These are phyloP conservation scores for Candida broadrunensis DNA, from an alignment of 805 yeast species.

Conservation along the genomic window DNA sequence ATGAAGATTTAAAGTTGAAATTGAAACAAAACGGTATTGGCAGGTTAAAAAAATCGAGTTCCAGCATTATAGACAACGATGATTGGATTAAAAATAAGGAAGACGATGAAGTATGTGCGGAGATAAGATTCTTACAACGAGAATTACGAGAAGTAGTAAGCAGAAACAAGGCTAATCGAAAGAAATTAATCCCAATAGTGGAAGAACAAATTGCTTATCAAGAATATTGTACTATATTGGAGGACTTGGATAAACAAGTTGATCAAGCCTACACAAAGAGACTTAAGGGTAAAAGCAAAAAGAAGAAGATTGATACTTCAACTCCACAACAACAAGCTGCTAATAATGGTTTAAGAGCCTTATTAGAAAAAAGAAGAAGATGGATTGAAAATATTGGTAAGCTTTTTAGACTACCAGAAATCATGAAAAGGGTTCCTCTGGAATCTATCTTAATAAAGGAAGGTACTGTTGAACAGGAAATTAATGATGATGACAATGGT, in stretches of 20 bases:
- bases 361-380: conserved; percentile 79
- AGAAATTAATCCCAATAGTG: conserved; percentile 62
- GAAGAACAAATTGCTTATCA: conserved; percentile 94
- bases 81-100: conserved; percentile 77
- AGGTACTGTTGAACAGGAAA: conserved; percentile 31
- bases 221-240: conserved; percentile 84
- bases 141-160: conserved; percentile 60
- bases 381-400: conserved; percentile 93
- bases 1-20: conserved; percentile 28
- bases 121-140: conserved; percentile 69
- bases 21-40: conserved; percentile 17
- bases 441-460: conserved; percentile 52
- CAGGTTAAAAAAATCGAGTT: conserved; percentile 16
- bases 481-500: conserved; percentile 27
- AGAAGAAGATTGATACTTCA: conserved; percentile 47
- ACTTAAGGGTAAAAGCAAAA: conserved; percentile 67
- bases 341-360: conserved; percentile 71
- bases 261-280: conserved; percentile 90
- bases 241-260: conserved; percentile 93
- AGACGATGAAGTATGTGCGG: conserved; percentile 92
- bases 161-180: conserved; percentile 66
- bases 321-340: conserved; percentile 62
- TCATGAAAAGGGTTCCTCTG: conserved; percentile 74
- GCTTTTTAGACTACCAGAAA: conserved; percentile 61
- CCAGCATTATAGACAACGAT: conserved; percentile 49